phyloP scores from a whole-genome alignment of 139 green algal species.

The Diplosphaera chodatii region DNA sequence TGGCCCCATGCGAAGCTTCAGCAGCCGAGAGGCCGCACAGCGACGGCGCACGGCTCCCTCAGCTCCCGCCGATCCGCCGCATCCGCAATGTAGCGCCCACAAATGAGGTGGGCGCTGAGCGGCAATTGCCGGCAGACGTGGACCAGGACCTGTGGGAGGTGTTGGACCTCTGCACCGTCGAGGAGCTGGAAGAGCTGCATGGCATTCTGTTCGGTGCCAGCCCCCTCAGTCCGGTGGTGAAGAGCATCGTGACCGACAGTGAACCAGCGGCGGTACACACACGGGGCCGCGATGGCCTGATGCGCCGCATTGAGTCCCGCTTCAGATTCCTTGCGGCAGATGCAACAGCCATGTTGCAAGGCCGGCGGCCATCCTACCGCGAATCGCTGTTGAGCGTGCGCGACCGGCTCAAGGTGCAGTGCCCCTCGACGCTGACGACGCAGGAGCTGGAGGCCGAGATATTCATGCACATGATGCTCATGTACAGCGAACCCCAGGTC shows the following conservation, averaged over 20 bases:
- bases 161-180: slow-evolving; percentile 65
- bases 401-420: slow-evolving; percentile 48
- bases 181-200: slow-evolving; percentile 63
- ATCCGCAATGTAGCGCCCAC: not conserved
- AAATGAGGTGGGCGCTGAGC: not conserved
- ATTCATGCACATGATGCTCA: slow-evolving; percentile 69
- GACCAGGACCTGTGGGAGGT: slow-evolving; percentile 59
- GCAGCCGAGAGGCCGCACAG: no score
- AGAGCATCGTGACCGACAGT: slow-evolving; percentile 42
- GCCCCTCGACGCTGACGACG: slow-evolving; percentile 50
- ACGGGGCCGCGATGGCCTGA: slow-evolving; percentile 31
- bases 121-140: slow-evolving; percentile 16
- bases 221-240: slow-evolving; percentile 61
- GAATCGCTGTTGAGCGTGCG: slow-evolving; percentile 59
- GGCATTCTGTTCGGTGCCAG: slow-evolving; percentile 30
- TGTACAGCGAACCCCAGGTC: slow-evolving; percentile 30
- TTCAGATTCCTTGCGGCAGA: slow-evolving; percentile 78
- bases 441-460: slow-evolving; percentile 81
- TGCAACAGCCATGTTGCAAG: slow-evolving; percentile 43
- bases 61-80: not conserved
- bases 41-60: no score
- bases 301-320: slow-evolving; percentile 53
- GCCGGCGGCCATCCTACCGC: slow-evolving; percentile 57
- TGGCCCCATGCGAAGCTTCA: no score
- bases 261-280: slow-evolving; percentile 29